phyloP scores from a whole-genome alignment of 148 eudicot species.

The Fagopyrum homotropicum region DNA sequence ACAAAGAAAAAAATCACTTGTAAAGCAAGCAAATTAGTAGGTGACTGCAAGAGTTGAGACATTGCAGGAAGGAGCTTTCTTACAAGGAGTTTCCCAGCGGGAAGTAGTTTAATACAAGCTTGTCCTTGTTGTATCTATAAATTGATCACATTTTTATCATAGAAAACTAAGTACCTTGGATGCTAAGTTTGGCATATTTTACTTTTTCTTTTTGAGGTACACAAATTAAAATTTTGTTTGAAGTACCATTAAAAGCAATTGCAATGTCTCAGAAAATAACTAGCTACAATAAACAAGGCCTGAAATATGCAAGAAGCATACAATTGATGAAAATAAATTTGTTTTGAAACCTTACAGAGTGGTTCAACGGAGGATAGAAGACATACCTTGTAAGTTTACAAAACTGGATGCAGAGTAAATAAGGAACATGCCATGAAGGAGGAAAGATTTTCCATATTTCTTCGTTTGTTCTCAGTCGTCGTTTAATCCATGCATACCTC shows the following conservation, averaged over 20 bases:
- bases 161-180: no score
- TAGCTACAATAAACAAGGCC: no score
- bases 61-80: no score
- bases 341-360: neutral
- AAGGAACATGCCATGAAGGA: conserved; percentile 87
- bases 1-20: no score
- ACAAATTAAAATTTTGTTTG: neutral
- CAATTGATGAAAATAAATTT: neutral
- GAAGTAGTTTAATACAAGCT: no score
- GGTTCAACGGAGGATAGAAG: conserved; percentile 9
- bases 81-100: no score
- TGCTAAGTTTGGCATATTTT: no score
- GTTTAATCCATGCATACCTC: conserved; percentile 98
- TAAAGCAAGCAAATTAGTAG: no score
- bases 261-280: no score
- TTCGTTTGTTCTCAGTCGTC: conserved; percentile 95
- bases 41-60: no score
- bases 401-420: conserved; percentile 93
- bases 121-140: no score
- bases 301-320: neutral
- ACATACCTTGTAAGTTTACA: conserved; percentile 93
- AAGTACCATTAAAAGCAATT: neutral
- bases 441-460: conserved; percentile 99
- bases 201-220: neutral
- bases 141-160: no score